phyloP scores from a whole-genome alignment of 495 filamentous ascomycete species.

The Daldinia loculata region DNA sequence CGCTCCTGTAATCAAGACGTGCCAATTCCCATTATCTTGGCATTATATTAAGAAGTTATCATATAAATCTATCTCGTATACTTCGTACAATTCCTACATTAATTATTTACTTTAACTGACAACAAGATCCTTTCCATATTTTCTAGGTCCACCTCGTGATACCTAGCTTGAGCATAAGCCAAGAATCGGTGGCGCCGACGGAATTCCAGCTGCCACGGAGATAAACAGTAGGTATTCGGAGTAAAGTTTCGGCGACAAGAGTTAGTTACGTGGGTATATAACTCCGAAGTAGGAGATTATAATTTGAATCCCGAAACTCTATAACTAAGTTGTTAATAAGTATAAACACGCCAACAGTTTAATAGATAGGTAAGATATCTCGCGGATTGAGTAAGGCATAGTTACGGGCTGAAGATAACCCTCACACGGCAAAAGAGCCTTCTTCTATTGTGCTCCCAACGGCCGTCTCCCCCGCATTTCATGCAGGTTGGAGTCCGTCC shows the following conservation, averaged over 20 bases:
- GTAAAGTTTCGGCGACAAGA: background rate
- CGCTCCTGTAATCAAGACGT: background rate
- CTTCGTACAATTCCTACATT: too few species aligned
- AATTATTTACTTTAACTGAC: too few species aligned
- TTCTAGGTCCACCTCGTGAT: background rate
- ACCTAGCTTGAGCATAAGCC: background rate
- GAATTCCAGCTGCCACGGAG: background rate
- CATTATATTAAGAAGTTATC: background rate
- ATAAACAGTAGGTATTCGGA: background rate
- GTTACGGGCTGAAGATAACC: background rate
- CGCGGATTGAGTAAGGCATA: background rate
- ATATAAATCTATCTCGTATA: too few species aligned
- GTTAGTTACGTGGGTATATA: too few species aligned
- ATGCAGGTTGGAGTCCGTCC: background rate
- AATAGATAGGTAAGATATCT: background rate
- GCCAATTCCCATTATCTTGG: background rate
- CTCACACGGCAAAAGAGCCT: background rate
- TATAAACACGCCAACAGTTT: background rate
- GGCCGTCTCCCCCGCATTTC: constrained; percentile 3
- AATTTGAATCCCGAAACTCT: background rate
- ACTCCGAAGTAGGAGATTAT: background rate
- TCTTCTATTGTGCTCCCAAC: background rate
- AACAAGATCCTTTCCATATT: too few species aligned
- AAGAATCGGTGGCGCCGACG: background rate
- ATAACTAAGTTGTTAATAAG: background rate